Evolutionary conservation across 176 grass and related monocot species (phyloP), one percentile per base, ranked within the genome.

Genomic region (Stipa capillata): DNA sequence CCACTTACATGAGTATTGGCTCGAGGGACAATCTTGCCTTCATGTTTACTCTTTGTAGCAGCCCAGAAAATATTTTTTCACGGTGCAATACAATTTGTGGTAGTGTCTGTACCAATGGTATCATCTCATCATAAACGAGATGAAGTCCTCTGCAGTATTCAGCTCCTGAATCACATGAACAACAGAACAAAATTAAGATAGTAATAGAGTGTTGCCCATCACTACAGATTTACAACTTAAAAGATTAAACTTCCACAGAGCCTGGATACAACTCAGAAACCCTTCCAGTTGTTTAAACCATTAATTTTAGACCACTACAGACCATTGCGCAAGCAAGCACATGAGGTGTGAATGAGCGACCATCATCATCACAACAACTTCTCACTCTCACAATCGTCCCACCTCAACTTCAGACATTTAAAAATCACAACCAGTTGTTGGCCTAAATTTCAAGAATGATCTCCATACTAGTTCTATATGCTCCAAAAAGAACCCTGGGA

Each of bases 11-110:
- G 82, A 97, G 82, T 84, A 94, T 85, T 64, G 95, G 91, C 57
- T 94, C 91, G 14, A 97, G 83, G 65, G 95, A 97, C 51, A 94
- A 84, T 75, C 72, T 83, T 25, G 95, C 89, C 69, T 33, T 65
- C 87, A 97, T 77, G 20, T 92, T 94, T 76, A 97, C 80, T 82
- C 91, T 92, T 37, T 69, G 66, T 11, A 94, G 34, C 73, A 97
- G 87, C 69, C 85, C 82, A 4, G 85, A 92, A 65, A 97, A 90
- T 41, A 97, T 79, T 29, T 82, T 90, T 76, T 94, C 95, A 52
- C 83, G 73, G 54, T 94, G 92, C 66, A 97, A 85, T 29, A 97
- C 85, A 67, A 97, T 90, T 83, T 97, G 95, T n/a, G 95, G 89
- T 50, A 97, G 55, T 32, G 95, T 97, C 76, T 97, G 95, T 18